Evolutionary conservation across 2,329 filamentous ascomycete genomes (phyloP), one percentile per base, ranked within the genome.

Genomic region (Neophaeococcomyces mojaviensis): DNA sequence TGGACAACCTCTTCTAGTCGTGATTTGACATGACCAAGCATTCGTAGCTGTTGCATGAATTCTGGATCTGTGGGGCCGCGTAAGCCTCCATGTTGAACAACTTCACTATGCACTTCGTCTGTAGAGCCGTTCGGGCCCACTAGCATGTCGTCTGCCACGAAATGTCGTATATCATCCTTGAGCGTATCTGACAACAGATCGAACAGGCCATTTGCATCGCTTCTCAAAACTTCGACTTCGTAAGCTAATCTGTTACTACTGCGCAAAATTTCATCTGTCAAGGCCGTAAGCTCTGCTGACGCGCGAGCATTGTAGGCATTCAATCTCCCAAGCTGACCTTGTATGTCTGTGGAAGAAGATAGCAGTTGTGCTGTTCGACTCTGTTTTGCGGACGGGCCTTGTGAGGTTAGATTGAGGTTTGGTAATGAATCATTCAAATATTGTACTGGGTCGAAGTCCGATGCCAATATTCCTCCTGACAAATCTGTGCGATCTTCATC

Each of bases 251-350:
- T 78, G 53, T 86, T 88, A 20, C 89, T 87, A 59, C 87, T 89
- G 47, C 92, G 79, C 51, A 98, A 68, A 52, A 98, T 97, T 56
- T 97, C 92, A 64, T 98, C 90, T 9, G 92, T 96, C 49, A 97
- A 72, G 59, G 90, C 83, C 26, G 88, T 95, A 48, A 98, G 74
- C 37, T 82, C 86, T 44, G 76, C 81, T 12, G 88, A 88, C 6
- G 96, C 71, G 37, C 88, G 79, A 15, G 87, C 84, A 1, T 88
- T 94, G 62, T 96, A 88, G 7, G 87, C 84, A 60, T 86, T 94
- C 59, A 97, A 79, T 59, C 90, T 86, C 1, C 88, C 86, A 38
- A 96, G 74, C n/a, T 94, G 74, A 3, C 81, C 75, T 65, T 96
- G 89, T 1, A 89, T 84, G 60, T 88, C 86, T 0, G 81, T 74